A percentile compares a stretch with the other conserved stretches of the same genome.
Conservation (phyloP, 2,329 filamentous ascomycete genomes). For the Fusarium sp. region DNA sequence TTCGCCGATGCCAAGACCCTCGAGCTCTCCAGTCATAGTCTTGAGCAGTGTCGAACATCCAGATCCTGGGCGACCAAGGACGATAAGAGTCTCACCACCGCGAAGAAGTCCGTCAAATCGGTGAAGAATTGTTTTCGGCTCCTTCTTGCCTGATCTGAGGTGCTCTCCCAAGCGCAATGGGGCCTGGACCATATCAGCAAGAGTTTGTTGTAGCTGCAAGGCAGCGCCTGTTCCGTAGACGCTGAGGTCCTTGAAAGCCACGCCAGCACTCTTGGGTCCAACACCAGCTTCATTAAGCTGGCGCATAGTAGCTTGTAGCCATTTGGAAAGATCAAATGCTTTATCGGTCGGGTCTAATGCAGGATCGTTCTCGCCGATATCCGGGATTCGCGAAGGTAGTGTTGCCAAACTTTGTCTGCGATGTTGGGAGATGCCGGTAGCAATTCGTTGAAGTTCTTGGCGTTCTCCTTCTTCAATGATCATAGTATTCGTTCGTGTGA, state of each 20-base stretch:
- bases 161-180: constrained; percentile 12
- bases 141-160: constrained; percentile 1
- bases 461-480: constrained; percentile 20
- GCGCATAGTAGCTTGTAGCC: constrained; percentile 19
- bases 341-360: constrained; percentile 15
- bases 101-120: constrained; percentile 18
- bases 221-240: constrained; percentile 54
- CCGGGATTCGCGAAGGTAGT: neutral
- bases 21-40: constrained; percentile 26
- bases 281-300: constrained; percentile 5
- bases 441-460: constrained; percentile 19
- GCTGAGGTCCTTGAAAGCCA: constrained; percentile 57
- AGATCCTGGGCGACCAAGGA: constrained; percentile 55
- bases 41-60: constrained; percentile 34
- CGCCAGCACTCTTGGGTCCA: constrained; percentile 41
- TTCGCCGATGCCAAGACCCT: constrained; percentile 65
- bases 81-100: constrained; percentile 21
- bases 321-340: constrained; percentile 26
- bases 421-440: constrained; percentile 14
- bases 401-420: constrained; percentile 13
- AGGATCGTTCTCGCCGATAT: neutral
- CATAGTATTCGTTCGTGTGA: constrained; percentile 10
- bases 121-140: constrained; percentile 24
- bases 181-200: constrained; percentile 44
- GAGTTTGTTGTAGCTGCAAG: constrained; percentile 53